Percentiles rank a stretch among this genome's conserved stretches.
These are phyloP conservation scores for Globomyces sp. DNA, from an alignment of 371 early-diverging fungal species.

Conservation along the genomic window DNA sequence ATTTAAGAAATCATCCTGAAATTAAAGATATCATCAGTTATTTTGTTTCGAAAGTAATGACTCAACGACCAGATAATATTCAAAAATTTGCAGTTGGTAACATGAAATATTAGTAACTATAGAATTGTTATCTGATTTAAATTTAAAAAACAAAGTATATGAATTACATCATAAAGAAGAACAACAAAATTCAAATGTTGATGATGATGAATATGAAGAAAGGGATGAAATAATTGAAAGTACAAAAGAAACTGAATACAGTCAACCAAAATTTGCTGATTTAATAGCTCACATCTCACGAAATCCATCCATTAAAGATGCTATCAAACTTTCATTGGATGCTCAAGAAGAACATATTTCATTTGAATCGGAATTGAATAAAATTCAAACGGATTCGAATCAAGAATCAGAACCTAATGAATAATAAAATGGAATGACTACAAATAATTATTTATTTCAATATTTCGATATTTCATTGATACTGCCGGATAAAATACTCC, in stretches of 20 bases:
- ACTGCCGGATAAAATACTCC: slow-evolving; percentile 9
- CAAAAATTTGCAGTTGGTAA: slow-evolving; percentile 42
- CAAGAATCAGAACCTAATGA: too few species aligned
- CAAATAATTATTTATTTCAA: background rate
- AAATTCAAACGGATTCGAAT: too few species aligned
- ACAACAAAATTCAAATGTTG: too few species aligned
- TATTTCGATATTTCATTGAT: slow-evolving; percentile 3
- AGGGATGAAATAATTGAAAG: background rate
- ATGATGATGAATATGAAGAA: too few species aligned
- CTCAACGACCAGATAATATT: slow-evolving; percentile 36
- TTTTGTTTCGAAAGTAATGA: slow-evolving; percentile 33
- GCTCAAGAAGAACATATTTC: too few species aligned
- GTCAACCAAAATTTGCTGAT: too few species aligned
- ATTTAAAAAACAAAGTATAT: background rate
- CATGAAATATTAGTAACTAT: background rate
- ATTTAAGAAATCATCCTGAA: slow-evolving; percentile 48
- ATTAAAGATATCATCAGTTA: slow-evolving; percentile 40
- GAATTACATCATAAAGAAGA: background rate
- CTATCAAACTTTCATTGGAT: too few species aligned
- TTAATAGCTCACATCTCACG: too few species aligned
- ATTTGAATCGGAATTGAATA: too few species aligned
- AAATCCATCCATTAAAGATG: too few species aligned
- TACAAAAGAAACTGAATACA: too few species aligned
- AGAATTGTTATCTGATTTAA: slow-evolving; percentile 8
- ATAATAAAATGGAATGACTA: too few species aligned